Percentiles rank a stretch among this genome's conserved stretches.
phyloP scores from a whole-genome alignment of 257 asterid genomes.

The Misopates orontium region DNA sequence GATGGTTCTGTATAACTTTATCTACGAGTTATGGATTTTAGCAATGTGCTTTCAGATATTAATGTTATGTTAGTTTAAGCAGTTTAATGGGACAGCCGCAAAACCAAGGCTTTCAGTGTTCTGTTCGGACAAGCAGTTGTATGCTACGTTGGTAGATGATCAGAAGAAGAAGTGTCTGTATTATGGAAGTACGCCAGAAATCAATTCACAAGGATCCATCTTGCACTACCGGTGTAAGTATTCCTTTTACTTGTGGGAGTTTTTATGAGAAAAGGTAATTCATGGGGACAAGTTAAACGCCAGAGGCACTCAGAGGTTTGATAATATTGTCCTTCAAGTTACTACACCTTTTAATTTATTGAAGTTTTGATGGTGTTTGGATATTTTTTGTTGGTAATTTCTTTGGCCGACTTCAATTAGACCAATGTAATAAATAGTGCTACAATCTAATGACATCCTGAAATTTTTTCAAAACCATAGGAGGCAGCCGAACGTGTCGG shows the following conservation, averaged over 20 bases:
- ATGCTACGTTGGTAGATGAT: slow-evolving; percentile 81
- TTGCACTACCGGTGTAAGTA: slow-evolving; percentile 61
- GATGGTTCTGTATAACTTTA: background rate
- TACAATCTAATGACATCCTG: background rate
- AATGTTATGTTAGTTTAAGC: slow-evolving; percentile 26
- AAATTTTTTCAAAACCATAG: slow-evolving; percentile 37
- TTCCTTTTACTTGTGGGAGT: background rate
- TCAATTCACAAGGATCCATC: slow-evolving; percentile 56
- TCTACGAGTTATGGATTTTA: slow-evolving; percentile 3
- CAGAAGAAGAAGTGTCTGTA: slow-evolving; percentile 75
- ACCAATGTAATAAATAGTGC: background rate
- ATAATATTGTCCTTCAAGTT: background rate
- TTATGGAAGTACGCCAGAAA: slow-evolving; percentile 73
- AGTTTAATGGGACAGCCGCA: slow-evolving; percentile 75
- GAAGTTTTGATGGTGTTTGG: background rate
- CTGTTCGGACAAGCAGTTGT: slow-evolving; percentile 79
- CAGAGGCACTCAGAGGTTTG: background rate
- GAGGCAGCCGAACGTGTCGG: slow-evolving; percentile 88
- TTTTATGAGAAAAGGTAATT: background rate
- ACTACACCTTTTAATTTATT: background rate
- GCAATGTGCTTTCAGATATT: background rate
- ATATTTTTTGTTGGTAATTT: background rate
- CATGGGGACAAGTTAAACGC: slow-evolving; percentile 1
- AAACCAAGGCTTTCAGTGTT: slow-evolving; percentile 89
- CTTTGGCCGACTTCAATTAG: background rate